phyloP scores from a whole-genome alignment of 164 flowering plant species.

The Umbilicus rupestris region DNA sequence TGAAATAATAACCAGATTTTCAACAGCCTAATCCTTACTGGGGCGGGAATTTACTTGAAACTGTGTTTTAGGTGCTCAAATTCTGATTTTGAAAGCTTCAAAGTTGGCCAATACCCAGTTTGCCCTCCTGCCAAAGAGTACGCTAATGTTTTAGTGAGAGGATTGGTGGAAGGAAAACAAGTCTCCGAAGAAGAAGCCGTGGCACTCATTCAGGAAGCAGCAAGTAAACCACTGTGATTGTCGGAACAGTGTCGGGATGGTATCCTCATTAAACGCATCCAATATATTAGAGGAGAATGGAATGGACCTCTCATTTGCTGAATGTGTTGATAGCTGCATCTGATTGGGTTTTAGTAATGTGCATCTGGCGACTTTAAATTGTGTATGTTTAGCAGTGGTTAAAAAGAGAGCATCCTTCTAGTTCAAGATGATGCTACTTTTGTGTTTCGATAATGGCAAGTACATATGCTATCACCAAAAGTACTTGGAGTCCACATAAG shows the following conservation, averaged over 20 bases:
- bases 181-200: slow-evolving; percentile 61
- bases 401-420: too few relatives aligned
- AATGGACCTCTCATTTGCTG: neutral
- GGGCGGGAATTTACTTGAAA: neutral
- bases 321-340: neutral
- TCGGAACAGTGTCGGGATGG: neutral
- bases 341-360: neutral
- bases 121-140: slow-evolving; percentile 48
- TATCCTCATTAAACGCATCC: neutral
- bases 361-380: too few relatives aligned
- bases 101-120: slow-evolving; percentile 42
- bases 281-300: neutral
- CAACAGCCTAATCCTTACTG: neutral
- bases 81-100: slow-evolving; percentile 40
- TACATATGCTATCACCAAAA: too few relatives aligned
- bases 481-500: too few relatives aligned
- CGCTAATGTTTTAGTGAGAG: slow-evolving; percentile 41
- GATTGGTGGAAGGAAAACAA: slow-evolving; percentile 62
- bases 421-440: too few relatives aligned
- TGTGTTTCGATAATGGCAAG: too few relatives aligned
- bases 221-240: slow-evolving; percentile 39
- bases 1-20: neutral
- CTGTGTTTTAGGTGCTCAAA: slow-evolving; percentile 51
- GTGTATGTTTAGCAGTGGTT: too few relatives aligned
- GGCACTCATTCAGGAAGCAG: slow-evolving; percentile 50